phyloP scores from a whole-genome alignment of 768 basidiomycete genomes.

The Kwoniella pini region DNA sequence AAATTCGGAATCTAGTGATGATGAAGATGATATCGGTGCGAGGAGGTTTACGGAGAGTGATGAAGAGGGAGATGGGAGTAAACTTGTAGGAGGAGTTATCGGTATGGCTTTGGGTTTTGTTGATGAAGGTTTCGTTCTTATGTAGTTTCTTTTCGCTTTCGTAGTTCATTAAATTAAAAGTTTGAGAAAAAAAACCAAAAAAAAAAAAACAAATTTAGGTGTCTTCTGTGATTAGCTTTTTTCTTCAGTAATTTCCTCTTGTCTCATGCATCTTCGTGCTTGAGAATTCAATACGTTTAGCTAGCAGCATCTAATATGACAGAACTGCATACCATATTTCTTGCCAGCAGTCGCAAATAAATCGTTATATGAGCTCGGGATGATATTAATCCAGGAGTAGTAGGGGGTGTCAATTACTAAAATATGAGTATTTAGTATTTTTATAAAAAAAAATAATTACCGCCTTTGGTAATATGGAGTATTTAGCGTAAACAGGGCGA shows the following conservation, averaged over 20 bases:
- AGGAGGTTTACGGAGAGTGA: not conserved
- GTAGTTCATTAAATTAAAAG: not conserved
- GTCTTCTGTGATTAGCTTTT: not conserved
- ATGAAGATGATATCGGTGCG: constrained; percentile 3
- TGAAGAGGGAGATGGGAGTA: not conserved
- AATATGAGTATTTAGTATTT: too few relatives aligned
- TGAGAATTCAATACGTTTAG: not conserved
- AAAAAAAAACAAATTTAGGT: not conserved
- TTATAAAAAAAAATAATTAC: too few relatives aligned
- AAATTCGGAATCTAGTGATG: constrained; percentile 1
- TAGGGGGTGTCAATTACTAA: too few relatives aligned
- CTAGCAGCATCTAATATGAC: not conserved
- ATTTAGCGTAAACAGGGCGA: too few relatives aligned
- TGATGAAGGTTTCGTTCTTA: not conserved
- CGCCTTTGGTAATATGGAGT: too few relatives aligned
- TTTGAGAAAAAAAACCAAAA: not conserved
- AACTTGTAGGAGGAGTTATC: not conserved
- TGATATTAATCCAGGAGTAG: too few relatives aligned
- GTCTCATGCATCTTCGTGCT: constrained; percentile 9
- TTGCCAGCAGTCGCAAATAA: too few relatives aligned
- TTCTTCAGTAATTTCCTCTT: not conserved
- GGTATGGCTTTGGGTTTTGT: constrained; percentile 1
- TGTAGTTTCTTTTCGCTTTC: not conserved
- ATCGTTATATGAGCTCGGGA: too few relatives aligned
- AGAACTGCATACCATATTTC: too few relatives aligned